Evolutionary conservation across 176 grass and related monocot genomes (phyloP).

Genomic region (Rhynchospora breviuscula): DNA sequence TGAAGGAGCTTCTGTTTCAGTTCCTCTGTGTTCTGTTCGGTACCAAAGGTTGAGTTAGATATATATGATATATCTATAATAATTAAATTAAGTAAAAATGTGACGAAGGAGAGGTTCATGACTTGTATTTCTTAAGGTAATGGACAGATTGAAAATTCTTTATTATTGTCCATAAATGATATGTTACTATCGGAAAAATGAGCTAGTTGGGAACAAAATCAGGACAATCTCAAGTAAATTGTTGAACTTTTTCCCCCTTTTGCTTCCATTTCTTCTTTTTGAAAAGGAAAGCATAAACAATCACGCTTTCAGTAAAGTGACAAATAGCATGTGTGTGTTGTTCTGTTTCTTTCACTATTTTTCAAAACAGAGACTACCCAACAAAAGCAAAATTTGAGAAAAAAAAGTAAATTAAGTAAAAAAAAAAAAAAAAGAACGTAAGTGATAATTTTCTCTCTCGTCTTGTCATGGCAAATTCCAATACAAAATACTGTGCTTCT

Average conservation of each 20-base stretch:
- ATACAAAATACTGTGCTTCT: constrained; percentile 23
- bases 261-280: neutral
- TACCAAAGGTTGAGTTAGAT: constrained; percentile 26
- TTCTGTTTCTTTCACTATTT: constrained; percentile 9
- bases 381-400: neutral
- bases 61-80: constrained; percentile 29
- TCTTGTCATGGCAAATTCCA: constrained; percentile 27
- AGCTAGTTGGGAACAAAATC: too few relatives aligned
- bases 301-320: constrained; percentile 4
- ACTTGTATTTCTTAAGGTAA: constrained; percentile 21
- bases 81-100: constrained; percentile 8
- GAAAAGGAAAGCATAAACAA: neutral
- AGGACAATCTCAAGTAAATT: neutral
- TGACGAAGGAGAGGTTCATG: constrained; percentile 20
- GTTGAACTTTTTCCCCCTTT: neutral
- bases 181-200: neutral
- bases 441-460: neutral
- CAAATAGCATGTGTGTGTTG: neutral
- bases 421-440: constrained; percentile 5
- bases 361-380: constrained; percentile 2
- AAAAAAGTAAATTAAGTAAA: neutral
- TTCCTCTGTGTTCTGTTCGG: constrained; percentile 30
- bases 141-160: too few relatives aligned
- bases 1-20: constrained; percentile 24
- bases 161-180: neutral